Percentiles rank a stretch among this genome's conserved stretches.
phyloP scores from a whole-genome alignment of 1,284 basidiomycete species.

The Pterulicium gracile region DNA sequence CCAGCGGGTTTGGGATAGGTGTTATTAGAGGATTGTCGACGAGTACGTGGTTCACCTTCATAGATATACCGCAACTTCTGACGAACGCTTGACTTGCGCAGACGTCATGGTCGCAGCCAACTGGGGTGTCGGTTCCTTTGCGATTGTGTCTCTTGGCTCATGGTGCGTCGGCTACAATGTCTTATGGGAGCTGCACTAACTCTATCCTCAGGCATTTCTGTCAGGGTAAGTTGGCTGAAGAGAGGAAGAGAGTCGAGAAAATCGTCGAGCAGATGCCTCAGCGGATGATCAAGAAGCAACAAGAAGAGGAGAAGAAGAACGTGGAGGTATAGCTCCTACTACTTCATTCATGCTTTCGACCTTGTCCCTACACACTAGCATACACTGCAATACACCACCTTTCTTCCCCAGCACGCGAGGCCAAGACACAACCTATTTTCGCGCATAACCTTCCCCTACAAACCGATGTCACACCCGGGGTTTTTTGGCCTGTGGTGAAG shows the following conservation, averaged over 20 bases:
- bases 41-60: not conserved
- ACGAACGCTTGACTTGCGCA: not conserved
- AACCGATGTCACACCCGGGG: too few species aligned
- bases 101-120: not conserved
- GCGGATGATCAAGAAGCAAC: not conserved
- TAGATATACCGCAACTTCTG: too few species aligned
- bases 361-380: too few species aligned
- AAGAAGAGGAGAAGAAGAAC: not conserved
- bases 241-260: not conserved
- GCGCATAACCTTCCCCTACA: too few species aligned
- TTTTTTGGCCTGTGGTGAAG: too few species aligned
- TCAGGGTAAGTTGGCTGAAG: not conserved
- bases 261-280: conserved; percentile 1
- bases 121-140: conserved; percentile 1
- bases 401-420: too few species aligned
- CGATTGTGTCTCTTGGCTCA: not conserved
- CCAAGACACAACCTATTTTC: too few species aligned
- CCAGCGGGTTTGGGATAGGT: not conserved
- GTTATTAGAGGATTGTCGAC: not conserved
- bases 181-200: not conserved
- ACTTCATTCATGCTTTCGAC: too few species aligned
- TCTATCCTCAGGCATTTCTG: not conserved
- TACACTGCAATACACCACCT: too few species aligned
- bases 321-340: not conserved
- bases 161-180: not conserved